Conservation (phyloP, 305 asterid species). For the Rubia peregrina region DNA sequence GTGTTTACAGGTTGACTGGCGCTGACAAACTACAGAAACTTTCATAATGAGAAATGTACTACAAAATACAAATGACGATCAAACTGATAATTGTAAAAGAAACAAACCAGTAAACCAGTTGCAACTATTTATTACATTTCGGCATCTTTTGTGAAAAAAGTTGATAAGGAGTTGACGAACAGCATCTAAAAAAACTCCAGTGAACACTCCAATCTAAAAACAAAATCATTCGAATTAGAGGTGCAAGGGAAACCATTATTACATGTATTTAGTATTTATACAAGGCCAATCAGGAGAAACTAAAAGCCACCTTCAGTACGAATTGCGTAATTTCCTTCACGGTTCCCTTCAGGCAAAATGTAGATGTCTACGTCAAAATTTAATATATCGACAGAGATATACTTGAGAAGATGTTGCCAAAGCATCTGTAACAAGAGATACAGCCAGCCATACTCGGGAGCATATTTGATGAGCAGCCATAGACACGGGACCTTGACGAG, state of each 20-base stretch:
- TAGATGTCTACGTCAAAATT: not conserved
- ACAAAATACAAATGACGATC: not conserved
- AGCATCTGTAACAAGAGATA: slow-evolving; percentile 92
- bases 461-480: slow-evolving; percentile 98
- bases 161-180: slow-evolving; percentile 56
- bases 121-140: slow-evolving; percentile 57
- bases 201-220: slow-evolving; percentile 55
- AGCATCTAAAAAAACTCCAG: slow-evolving; percentile 61
- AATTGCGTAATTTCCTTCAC: slow-evolving; percentile 61
- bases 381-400: not conserved
- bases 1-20: slow-evolving; percentile 83
- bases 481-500: slow-evolving; percentile 89
- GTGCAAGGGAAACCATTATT: not conserved
- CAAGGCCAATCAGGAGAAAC: slow-evolving; percentile 10
- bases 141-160: slow-evolving; percentile 58
- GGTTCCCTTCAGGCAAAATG: slow-evolving; percentile 13
- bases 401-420: slow-evolving; percentile 90
- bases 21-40: slow-evolving; percentile 66
- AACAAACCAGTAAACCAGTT: slow-evolving; percentile 61
- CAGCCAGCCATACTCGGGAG: slow-evolving; percentile 89
- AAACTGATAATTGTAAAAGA: not conserved
- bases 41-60: slow-evolving; percentile 3
- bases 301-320: slow-evolving; percentile 50
- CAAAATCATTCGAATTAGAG: not conserved
- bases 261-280: slow-evolving; percentile 1